Conservation (phyloP, 2,329 filamentous ascomycete species). For the Hypoxylon sp. region DNA sequence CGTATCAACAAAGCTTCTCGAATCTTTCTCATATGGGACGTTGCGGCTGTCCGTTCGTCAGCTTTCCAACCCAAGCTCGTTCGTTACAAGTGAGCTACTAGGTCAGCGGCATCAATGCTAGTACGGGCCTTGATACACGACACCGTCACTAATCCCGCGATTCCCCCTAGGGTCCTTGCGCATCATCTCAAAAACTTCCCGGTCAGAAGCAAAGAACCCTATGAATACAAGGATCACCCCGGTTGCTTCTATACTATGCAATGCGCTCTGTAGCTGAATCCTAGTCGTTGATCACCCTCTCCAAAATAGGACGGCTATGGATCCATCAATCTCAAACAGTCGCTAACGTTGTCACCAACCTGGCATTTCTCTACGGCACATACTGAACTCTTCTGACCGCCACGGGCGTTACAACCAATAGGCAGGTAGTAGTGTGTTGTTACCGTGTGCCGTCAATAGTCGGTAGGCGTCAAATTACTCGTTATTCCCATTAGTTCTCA, state of each 20-base stretch:
- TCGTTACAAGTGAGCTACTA: slow-evolving; percentile 35
- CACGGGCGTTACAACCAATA: slow-evolving; percentile 21
- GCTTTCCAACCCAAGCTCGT: slow-evolving; percentile 34
- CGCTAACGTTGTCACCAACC: slow-evolving; percentile 19
- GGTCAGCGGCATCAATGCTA: slow-evolving; percentile 35
- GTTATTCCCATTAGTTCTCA: slow-evolving; percentile 2
- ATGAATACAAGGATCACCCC: slow-evolving; percentile 43
- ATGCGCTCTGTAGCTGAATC: slow-evolving; percentile 47
- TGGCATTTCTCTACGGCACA: slow-evolving; percentile 9
- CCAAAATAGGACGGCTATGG: slow-evolving; percentile 59
- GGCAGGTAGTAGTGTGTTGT: slow-evolving; percentile 3
- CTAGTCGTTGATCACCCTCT: slow-evolving; percentile 59
- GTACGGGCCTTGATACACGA: slow-evolving; percentile 37
- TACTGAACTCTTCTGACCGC: slow-evolving; percentile 26
- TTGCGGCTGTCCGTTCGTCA: slow-evolving; percentile 31
- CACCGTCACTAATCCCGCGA: slow-evolving; percentile 30
- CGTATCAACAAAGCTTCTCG: slow-evolving; percentile 41
- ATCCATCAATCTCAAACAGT: slow-evolving; percentile 63
- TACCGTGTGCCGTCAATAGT: slow-evolving; percentile 20
- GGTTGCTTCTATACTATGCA: slow-evolving; percentile 41
- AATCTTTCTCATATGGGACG: slow-evolving; percentile 38
- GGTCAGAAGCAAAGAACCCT: slow-evolving; percentile 39
- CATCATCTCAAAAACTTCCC: slow-evolving; percentile 43
- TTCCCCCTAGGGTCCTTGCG: slow-evolving; percentile 37
- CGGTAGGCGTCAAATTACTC: slow-evolving; percentile 13